Base-by-base conservation (phyloP, 129 eudicot genomes). In the Scalesia atractyloides region DNA sequence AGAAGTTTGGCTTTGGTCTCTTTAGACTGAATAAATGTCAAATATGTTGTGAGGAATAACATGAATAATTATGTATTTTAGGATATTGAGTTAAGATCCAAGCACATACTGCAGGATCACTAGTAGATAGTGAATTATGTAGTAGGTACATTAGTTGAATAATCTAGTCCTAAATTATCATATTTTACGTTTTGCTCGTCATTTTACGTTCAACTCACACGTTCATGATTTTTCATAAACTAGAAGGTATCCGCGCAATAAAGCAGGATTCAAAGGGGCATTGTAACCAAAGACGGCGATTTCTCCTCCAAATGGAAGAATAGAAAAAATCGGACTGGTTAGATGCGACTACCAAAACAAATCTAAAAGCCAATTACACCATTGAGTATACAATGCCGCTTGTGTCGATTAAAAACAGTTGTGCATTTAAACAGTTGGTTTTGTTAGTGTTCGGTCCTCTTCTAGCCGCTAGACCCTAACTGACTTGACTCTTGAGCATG, bases 11-110 rank as follows among this genome's bases (percentile, higher is more conserved):
- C 69, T 61, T 20, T 19, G 47, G 66, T 19, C 51, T 51, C 72
- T 53, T 66, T 30, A 59, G 43, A 39, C 56, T 20, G 73, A 71
- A 78, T 71, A 71, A 78, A 64, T 64, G 66, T 71, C 18, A 64
- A 51, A 69, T 60, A 22, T 57, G 11, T 75, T 47, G 51, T 70
- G 76, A 41, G 66, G 30, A 69, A 77, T 77, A 71, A 70, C 51
- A 17, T 36, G 60, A 18, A 54, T 33, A 43, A 41, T 64, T 53
- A 46, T 64, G 77, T 78, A 70, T 53, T 34, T 71, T 71, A 71
- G 77, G 77, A 36, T 26, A 50, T 70, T 17, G 8, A 63, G 41
- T 71, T 62, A 66, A 48, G 18, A 64, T 66, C 44, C 72, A 62
- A 70, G 56, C 61, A 68, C 44, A 68, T 22, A 57, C 34, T 57